Base-by-base conservation (phyloP, 345 rosid genomes). In the Sonneratia caseolaris region DNA sequence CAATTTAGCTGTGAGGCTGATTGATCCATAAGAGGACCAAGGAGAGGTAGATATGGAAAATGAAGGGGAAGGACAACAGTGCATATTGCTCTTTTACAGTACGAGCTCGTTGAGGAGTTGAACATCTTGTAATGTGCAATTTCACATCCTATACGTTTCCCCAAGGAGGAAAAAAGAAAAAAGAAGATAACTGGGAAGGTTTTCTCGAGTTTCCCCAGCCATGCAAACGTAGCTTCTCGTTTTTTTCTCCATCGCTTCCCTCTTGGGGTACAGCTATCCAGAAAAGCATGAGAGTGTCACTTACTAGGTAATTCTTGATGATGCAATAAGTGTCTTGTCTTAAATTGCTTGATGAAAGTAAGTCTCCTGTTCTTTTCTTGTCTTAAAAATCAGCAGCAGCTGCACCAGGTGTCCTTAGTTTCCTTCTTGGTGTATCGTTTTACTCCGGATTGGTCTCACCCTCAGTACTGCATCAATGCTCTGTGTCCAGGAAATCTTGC, bases 401-500 rank as follows among this genome's bases (percentile, higher is more conserved):
- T 53, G 22, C 18, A 53, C 22, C 59, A 53, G 0, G 51, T 47
- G 13, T 47, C 51, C 15, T 47, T 40, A 40, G 10, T 49, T 3
- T 21, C 59, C 18, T 53, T 19, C 22, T 8, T 16, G 57, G 21
- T 53, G 15, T 53, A 53, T 19, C 22, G 3, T 53, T 3, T 19
- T 53, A 19, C 7, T n/a, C 32, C 24, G 5, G 62, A 47, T 53
- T 19, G 3, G 22, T n/a, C 32, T 21, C 64, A 62, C 66, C 38
- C 38, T 32, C 18, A 47, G 9, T 2, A 35, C 38, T 62, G 37
- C 64, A 51, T 37, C 36, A 1, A 56, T 37, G 35, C 4, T 65
- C 35, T 79, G 45, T 78, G 76, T 79, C 64, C 79, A 85, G 91
- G 89, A 89, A 85, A 80, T 74, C 62, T 78, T 91, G 68, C 94